A percentile compares a stretch with the other conserved stretches of the same genome.
phyloP scores from a whole-genome alignment of 1,284 basidiomycete species.

The Trametes sp. region DNA sequence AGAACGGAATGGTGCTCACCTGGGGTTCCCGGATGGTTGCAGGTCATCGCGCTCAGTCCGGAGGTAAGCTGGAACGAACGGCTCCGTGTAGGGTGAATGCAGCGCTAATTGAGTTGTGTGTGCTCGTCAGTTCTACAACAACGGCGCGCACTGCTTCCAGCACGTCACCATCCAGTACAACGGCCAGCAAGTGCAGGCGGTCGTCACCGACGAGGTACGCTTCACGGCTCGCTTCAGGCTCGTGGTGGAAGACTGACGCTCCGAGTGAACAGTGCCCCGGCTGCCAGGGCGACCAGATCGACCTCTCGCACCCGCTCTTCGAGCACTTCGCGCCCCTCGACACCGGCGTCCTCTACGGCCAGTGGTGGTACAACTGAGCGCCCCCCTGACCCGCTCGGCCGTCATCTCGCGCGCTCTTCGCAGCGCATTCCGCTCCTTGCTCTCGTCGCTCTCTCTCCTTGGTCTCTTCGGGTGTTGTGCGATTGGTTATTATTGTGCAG shows the following conservation, averaged over 20 bases:
- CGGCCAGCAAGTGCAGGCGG: constrained; percentile 34
- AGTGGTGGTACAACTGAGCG: constrained; percentile 34
- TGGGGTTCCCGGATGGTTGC: neutral
- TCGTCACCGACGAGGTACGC: constrained; percentile 29
- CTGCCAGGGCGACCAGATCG: constrained; percentile 20
- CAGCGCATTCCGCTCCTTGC: constrained; percentile 5
- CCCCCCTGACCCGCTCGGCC: neutral
- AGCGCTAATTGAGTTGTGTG: neutral
- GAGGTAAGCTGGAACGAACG: constrained; percentile 34
- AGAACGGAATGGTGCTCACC: constrained; percentile 1
- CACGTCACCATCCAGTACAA: constrained; percentile 31
- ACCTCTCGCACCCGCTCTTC: constrained; percentile 31
- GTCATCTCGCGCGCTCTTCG: neutral
- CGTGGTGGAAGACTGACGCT: neutral
- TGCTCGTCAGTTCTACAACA: constrained; percentile 27
- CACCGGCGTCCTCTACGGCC: constrained; percentile 39
- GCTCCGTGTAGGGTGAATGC: neutral
- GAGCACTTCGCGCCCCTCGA: constrained; percentile 34
- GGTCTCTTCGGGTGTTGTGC: constrained; percentile 9
- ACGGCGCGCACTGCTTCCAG: constrained; percentile 35
- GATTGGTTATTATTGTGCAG: constrained; percentile 12
- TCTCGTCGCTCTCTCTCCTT: constrained; percentile 7
- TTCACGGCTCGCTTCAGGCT: neutral
- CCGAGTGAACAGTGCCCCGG: constrained; percentile 25
- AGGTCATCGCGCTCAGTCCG: constrained; percentile 51